These are phyloP conservation scores for Lactarius sanguifluus DNA, from an alignment of 768 basidiomycete genomes.

Conservation along the genomic window DNA sequence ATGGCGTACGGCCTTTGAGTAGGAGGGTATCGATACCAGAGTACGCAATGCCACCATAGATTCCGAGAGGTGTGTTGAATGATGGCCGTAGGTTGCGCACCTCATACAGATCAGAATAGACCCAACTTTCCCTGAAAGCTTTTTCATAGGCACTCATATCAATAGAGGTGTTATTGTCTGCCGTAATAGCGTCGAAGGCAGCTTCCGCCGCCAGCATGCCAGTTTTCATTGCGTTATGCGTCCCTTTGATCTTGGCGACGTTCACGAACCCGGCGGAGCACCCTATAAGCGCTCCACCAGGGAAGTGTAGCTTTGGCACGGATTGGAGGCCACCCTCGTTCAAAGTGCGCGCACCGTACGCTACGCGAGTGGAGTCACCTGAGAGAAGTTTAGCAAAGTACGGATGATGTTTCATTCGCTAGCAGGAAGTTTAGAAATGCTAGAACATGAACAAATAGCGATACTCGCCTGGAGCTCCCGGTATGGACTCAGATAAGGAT, in stretches of 20 bases:
- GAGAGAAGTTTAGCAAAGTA: slow-evolving; percentile 81
- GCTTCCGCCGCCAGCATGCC: slow-evolving; percentile 96
- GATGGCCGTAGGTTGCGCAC: slow-evolving; percentile 90
- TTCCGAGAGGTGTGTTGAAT: slow-evolving; percentile 76
- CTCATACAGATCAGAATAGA: slow-evolving; percentile 81
- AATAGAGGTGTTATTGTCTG: slow-evolving; percentile 35
- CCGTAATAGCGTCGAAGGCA: slow-evolving; percentile 62
- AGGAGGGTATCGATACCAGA: slow-evolving; percentile 86
- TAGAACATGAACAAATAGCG: not conserved
- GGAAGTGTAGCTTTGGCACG: slow-evolving; percentile 82
- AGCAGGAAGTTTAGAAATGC: slow-evolving; percentile 29
- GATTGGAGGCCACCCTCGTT: slow-evolving; percentile 96
- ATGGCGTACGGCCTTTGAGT: slow-evolving; percentile 81
- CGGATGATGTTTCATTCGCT: slow-evolving; percentile 96
- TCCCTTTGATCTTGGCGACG: slow-evolving; percentile 96
- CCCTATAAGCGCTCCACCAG: slow-evolving; percentile 92
- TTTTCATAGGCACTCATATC: slow-evolving; percentile 76
- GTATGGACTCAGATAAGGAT: slow-evolving; percentile 91
- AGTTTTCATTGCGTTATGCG: slow-evolving; percentile 98
- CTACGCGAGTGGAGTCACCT: slow-evolving; percentile 69
- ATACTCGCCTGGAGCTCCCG: slow-evolving; percentile 81
- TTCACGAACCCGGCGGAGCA: slow-evolving; percentile 97
- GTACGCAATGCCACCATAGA: slow-evolving; percentile 86
- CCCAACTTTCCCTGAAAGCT: slow-evolving; percentile 75
- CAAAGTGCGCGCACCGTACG: slow-evolving; percentile 86